Conservation (phyloP, 345 rosid genomes). For the Ceriops decandra region DNA sequence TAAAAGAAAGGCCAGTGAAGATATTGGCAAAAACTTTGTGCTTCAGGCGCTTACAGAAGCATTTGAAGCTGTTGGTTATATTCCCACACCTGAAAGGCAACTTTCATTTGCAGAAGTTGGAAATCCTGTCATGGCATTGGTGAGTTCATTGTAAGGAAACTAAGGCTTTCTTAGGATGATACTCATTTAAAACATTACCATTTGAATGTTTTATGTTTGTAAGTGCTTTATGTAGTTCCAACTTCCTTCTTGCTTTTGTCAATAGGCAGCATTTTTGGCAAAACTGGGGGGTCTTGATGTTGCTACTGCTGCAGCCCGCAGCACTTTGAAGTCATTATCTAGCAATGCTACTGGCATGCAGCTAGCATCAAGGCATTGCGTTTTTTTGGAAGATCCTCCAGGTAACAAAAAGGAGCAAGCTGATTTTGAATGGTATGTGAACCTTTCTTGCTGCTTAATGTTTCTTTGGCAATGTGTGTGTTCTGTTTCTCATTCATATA, state of each 20-base stretch:
- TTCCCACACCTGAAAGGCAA: slow-evolving; percentile 50
- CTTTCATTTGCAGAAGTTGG: slow-evolving; percentile 90
- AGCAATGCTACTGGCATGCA: slow-evolving; percentile 54
- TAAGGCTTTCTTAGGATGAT: not conserved
- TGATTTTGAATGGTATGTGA: slow-evolving; percentile 52
- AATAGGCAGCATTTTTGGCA: slow-evolving; percentile 75
- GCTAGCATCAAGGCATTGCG: slow-evolving; percentile 84
- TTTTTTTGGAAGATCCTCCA: slow-evolving; percentile 87
- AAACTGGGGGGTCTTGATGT: slow-evolving; percentile 59
- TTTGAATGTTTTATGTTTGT: not conserved
- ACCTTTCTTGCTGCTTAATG: not conserved
- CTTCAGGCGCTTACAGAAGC: slow-evolving; percentile 80
- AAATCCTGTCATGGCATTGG: slow-evolving; percentile 98
- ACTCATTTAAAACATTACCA: not conserved
- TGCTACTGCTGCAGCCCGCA: slow-evolving; percentile 67
- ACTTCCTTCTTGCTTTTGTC: slow-evolving; percentile 9
- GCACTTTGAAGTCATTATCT: slow-evolving; percentile 60
- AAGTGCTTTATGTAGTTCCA: not conserved
- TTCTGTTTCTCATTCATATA: slow-evolving; percentile 28
- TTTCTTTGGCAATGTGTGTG: slow-evolving; percentile 16
- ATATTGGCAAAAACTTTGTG: slow-evolving; percentile 48
- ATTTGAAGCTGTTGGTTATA: slow-evolving; percentile 78
- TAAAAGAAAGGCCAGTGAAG: slow-evolving; percentile 39
- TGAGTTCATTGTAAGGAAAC: slow-evolving; percentile 34
- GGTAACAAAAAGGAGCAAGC: slow-evolving; percentile 48